These are phyloP conservation scores for Leccinum broughii DNA, from an alignment of 768 basidiomycete species.

Conservation along the genomic window DNA sequence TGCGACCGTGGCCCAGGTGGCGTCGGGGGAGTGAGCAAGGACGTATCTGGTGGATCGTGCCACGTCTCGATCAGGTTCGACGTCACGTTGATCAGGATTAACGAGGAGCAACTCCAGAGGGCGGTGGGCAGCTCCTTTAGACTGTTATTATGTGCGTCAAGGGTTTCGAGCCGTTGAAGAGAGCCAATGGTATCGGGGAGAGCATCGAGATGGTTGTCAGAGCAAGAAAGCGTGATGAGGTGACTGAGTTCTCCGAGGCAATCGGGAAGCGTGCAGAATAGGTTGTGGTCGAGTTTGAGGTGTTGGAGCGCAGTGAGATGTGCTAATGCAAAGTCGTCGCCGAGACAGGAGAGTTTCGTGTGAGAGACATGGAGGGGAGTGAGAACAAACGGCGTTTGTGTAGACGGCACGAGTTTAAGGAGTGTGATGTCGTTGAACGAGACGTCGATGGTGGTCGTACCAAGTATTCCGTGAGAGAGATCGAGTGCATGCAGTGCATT, in stretches of 20 bases:
- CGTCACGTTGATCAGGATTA: constrained; percentile 78
- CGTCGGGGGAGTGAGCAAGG: constrained; percentile 24
- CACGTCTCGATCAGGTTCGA: constrained; percentile 81
- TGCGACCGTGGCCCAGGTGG: constrained; percentile 17
- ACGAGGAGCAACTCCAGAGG: constrained; percentile 81
- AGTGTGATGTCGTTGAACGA: constrained; percentile 90
- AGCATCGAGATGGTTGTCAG: constrained; percentile 83
- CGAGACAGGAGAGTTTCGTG: constrained; percentile 79
- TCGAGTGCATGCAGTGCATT: constrained; percentile 83
- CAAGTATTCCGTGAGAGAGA: constrained; percentile 65
- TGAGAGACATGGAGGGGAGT: constrained; percentile 84
- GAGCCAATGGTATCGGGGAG: constrained; percentile 77
- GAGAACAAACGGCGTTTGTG: constrained; percentile 52
- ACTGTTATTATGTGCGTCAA: constrained; percentile 93
- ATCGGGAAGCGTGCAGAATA: constrained; percentile 82
- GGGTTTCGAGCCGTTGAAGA: constrained; percentile 67
- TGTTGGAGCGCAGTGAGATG: constrained; percentile 70
- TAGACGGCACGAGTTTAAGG: constrained; percentile 57
- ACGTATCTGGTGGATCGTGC: constrained; percentile 56
- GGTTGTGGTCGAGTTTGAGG: constrained; percentile 83
- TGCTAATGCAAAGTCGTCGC: constrained; percentile 66
- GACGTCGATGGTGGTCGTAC: constrained; percentile 62
- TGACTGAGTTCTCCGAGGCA: constrained; percentile 70
- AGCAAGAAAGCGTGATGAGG: constrained; percentile 76
- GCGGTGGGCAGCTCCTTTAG: constrained; percentile 70